Percentiles rank a stretch among this genome's conserved stretches.
These are phyloP conservation scores for Suillus lakei DNA, from an alignment of 768 basidiomycete species.

Conservation along the genomic window DNA sequence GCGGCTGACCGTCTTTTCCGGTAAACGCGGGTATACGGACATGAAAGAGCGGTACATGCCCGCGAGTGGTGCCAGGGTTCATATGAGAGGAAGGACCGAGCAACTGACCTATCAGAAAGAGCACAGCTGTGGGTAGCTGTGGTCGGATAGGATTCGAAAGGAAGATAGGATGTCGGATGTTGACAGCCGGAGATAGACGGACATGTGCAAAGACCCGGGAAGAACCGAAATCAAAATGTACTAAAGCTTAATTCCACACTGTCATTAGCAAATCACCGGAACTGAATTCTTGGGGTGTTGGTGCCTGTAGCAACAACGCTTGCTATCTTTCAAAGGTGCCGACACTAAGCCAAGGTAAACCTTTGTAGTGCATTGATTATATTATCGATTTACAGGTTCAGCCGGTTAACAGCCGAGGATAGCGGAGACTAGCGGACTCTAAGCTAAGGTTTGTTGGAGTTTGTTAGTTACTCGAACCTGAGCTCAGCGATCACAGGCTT, in stretches of 20 bases:
- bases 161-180: conserved; percentile 19
- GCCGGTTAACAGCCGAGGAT: conserved; percentile 2
- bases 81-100: conserved; percentile 25
- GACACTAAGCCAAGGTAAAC: background rate
- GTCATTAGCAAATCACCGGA: conserved; percentile 31
- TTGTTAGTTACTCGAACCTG: conserved; percentile 27
- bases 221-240: conserved; percentile 32
- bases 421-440: conserved; percentile 16
- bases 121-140: conserved; percentile 9
- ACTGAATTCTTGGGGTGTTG: conserved; percentile 23
- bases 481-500: conserved; percentile 17
- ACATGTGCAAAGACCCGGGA: conserved; percentile 13
- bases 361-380: background rate
- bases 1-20: conserved; percentile 30
- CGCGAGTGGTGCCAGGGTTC: conserved; percentile 5
- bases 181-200: conserved; percentile 38
- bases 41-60: conserved; percentile 31
- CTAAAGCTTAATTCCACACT: conserved; percentile 37
- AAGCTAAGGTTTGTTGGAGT: conserved; percentile 30
- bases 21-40: conserved; percentile 36
- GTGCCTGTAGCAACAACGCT: conserved; percentile 6
- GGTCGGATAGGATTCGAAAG: conserved; percentile 12
- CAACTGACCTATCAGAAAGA: conserved; percentile 4
- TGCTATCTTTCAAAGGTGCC: background rate
- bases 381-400: background rate